Evolutionary conservation across 2,329 filamentous ascomycete genomes (phyloP).

Genomic region (Coniella vitis): DNA sequence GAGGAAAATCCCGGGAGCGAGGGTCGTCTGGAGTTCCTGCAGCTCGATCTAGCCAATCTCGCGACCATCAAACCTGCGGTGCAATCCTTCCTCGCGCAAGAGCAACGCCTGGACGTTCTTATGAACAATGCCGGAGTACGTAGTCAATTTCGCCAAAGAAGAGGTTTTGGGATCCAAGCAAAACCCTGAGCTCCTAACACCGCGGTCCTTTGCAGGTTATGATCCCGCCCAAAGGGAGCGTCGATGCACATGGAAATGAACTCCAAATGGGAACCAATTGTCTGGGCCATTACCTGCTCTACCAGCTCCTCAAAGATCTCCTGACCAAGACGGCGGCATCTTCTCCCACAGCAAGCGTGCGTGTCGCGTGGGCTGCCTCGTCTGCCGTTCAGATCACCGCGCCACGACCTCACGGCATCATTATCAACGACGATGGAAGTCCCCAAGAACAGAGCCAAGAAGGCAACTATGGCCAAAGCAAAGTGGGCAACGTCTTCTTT

Average conservation of each 20-base stretch:
- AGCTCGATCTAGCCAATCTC: conserved; percentile 9
- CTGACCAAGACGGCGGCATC: conserved; percentile 1
- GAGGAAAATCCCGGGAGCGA: background rate
- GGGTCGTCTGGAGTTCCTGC: background rate
- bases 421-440: conserved; percentile 9
- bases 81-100: background rate
- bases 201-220: conserved; percentile 9
- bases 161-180: background rate
- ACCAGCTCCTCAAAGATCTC: background rate
- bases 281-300: conserved; percentile 4
- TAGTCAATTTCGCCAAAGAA: conserved; percentile 16
- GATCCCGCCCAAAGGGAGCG: background rate
- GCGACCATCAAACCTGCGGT: conserved; percentile 3
- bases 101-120: conserved; percentile 6
- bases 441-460: conserved; percentile 16
- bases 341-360: background rate
- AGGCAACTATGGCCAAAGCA: conserved; percentile 18
- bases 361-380: conserved; percentile 7
- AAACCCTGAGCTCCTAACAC: no score
- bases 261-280: conserved; percentile 3
- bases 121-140: conserved; percentile 14
- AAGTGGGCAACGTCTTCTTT: conserved; percentile 20
- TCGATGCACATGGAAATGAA: conserved; percentile 2
- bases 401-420: conserved; percentile 16
- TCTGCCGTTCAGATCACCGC: conserved; percentile 4